Evolutionary conservation across 441 rosid genomes (phyloP), one percentile per base, ranked within the genome.

Genomic region (Syzygium syzygioides): DNA sequence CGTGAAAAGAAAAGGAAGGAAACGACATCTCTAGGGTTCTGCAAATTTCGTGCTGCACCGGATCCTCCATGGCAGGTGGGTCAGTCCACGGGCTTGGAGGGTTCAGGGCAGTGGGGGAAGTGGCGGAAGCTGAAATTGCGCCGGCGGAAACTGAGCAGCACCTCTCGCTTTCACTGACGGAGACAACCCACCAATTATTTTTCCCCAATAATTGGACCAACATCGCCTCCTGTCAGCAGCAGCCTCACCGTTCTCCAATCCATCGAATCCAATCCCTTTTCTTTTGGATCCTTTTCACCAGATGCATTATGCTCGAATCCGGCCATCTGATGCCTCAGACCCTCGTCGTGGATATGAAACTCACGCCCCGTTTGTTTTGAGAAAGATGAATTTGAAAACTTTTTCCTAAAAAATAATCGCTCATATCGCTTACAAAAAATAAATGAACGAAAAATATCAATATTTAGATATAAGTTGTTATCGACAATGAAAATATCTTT

Each of bases 381-480:
- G 6, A 9, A 34, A 66, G 19, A 2, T 9, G 1, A 18, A 2
- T 34, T 34, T 0, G 4, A 68, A 34, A 17, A 32, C 15, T 0
- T 30, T 66, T 14, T 32, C 17, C 64, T 32, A 8, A 2, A 68
- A 34, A 34, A 34, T 68, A 3, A 23, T 4, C 1, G 0, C 1
- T 7, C 26, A 20, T 19, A 15, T 68, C 23, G 13, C 14, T 34
- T 68, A 32, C 32, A 4, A 57, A 34, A 55, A 34, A 68, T 34
- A 11, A 68, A 34, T 66, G 26, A 2, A 68, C 23, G 13, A 18
- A 32, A 34, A 2, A 0, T 68, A 34, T 9, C 34, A 34, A 19
- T 68, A 9, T 2, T 10, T 68, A 68, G 1, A 0, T 20, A 68
- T 68, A 34, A 68, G 19, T 68, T 12, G 0, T 7, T 68, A 1